Conservation (phyloP, 2,329 filamentous ascomycete species). For the Aspergillus oerlinghausenensis region DNA sequence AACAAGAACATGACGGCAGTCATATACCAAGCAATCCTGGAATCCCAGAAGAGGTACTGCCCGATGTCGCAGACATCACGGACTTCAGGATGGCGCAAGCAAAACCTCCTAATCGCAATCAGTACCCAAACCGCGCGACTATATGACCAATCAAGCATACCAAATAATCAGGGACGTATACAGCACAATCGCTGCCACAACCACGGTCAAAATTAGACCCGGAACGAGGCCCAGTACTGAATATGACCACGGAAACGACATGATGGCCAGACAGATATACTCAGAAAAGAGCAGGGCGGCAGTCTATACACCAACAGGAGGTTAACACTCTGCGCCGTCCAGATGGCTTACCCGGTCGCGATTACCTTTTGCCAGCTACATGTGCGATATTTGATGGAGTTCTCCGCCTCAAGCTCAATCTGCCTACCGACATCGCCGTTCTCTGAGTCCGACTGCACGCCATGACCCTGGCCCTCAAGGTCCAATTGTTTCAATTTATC, state of each 20-base stretch:
- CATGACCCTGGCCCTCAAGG: constrained; percentile 23
- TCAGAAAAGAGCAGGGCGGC: constrained; percentile 87
- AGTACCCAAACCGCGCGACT: constrained; percentile 14
- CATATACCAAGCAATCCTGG: constrained; percentile 64
- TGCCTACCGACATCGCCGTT: constrained; percentile 57
- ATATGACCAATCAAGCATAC: constrained; percentile 34
- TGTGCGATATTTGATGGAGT: constrained; percentile 84
- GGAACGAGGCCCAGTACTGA: constrained; percentile 81
- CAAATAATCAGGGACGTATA: constrained; percentile 72
- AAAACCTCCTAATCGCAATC: constrained; percentile 68
- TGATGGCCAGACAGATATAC: constrained; percentile 89
- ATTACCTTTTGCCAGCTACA: constrained; percentile 85
- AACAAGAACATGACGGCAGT: constrained; percentile 83
- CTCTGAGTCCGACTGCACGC: constrained; percentile 32
- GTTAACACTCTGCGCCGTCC: not conserved
- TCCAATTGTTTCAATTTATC: constrained; percentile 27
- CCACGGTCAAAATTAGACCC: constrained; percentile 74
- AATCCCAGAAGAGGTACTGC: constrained; percentile 89
- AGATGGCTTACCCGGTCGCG: constrained; percentile 10
- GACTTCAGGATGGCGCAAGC: constrained; percentile 82
- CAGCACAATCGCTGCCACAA: constrained; percentile 72
- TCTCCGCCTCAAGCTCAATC: constrained; percentile 69
- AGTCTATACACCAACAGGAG: constrained; percentile 51
- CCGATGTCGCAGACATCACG: constrained; percentile 92
- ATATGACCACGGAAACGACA: constrained; percentile 95